phyloP scores from a whole-genome alignment of 1,284 basidiomycete species.

The Cystobasidium slooffiae region DNA sequence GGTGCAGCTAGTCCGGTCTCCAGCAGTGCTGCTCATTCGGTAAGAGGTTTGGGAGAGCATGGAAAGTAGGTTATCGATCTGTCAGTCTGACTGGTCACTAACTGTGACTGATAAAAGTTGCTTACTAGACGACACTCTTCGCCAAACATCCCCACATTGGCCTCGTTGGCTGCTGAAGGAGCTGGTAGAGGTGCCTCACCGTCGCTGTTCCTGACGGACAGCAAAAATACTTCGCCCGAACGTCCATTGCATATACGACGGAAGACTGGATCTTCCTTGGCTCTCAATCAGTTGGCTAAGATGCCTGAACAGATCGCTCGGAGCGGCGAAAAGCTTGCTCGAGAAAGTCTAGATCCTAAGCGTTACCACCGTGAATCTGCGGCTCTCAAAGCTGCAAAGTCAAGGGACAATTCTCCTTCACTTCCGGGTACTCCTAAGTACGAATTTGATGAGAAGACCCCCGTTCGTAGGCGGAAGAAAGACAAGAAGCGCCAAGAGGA shows the following conservation, averaged over 20 bases:
- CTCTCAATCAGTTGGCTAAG: slow-evolving; percentile 24
- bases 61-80: not conserved
- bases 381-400: slow-evolving; percentile 25
- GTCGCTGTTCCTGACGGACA: not conserved
- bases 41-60: slow-evolving; percentile 6
- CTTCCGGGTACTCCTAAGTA: slow-evolving; percentile 26
- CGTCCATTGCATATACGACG: slow-evolving; percentile 12
- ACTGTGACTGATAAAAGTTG: not conserved
- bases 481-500: slow-evolving; percentile 45
- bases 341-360: slow-evolving; percentile 37
- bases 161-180: slow-evolving; percentile 4
- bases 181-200: not conserved
- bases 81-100: not conserved
- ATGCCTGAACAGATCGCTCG: slow-evolving; percentile 34
- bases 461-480: slow-evolving; percentile 23
- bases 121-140: slow-evolving; percentile 16
- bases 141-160: slow-evolving; percentile 24
- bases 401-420: slow-evolving; percentile 25
- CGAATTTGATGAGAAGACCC: slow-evolving; percentile 18
- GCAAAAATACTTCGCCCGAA: slow-evolving; percentile 4
- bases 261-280: slow-evolving; percentile 26
- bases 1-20: slow-evolving; percentile 34
- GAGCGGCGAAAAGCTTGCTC: slow-evolving; percentile 20
- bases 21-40: slow-evolving; percentile 16
- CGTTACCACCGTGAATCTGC: slow-evolving; percentile 39